phyloP scores from a whole-genome alignment of 768 basidiomycete species.

The Tephrocybe sp. region DNA sequence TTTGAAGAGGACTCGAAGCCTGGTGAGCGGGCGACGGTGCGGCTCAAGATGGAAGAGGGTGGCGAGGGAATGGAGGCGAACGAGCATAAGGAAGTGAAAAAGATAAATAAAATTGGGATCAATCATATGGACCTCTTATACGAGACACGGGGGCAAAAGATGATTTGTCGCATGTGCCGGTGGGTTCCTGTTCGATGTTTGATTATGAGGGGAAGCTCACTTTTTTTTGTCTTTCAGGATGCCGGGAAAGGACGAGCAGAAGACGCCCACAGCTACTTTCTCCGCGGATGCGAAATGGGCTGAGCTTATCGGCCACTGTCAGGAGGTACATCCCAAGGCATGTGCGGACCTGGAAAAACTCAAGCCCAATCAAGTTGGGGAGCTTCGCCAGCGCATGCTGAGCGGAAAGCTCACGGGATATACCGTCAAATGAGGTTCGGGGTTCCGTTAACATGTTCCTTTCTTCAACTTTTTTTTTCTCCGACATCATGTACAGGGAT shows the following conservation, averaged over 20 bases:
- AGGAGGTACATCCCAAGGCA: slow-evolving; percentile 27
- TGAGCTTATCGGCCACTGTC: slow-evolving; percentile 32
- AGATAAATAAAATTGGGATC: slow-evolving; percentile 26
- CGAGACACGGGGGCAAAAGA: slow-evolving; percentile 20
- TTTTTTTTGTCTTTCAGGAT: slow-evolving; percentile 6
- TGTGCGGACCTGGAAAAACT: slow-evolving; percentile 32
- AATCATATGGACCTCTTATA: slow-evolving; percentile 32
- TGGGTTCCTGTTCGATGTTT: slow-evolving; percentile 13
- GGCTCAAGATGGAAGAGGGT: background rate
- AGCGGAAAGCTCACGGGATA: slow-evolving; percentile 14
- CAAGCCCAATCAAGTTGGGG: slow-evolving; percentile 31
- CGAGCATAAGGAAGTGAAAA: background rate
- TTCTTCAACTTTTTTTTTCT: background rate
- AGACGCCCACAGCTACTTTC: slow-evolving; percentile 19
- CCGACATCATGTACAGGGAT: background rate
- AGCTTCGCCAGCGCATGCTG: slow-evolving; percentile 26
- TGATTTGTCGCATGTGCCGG: slow-evolving; percentile 32
- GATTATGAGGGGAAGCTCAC: slow-evolving; percentile 1
- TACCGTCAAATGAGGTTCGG: background rate
- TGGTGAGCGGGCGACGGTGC: background rate
- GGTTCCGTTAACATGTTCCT: no score
- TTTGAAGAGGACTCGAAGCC: background rate
- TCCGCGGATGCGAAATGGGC: slow-evolving; percentile 26
- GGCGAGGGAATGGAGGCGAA: background rate
- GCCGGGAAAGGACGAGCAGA: slow-evolving; percentile 4